Base-by-base conservation (phyloP, 805 yeast genomes). In the Myxozyma udenii region DNA sequence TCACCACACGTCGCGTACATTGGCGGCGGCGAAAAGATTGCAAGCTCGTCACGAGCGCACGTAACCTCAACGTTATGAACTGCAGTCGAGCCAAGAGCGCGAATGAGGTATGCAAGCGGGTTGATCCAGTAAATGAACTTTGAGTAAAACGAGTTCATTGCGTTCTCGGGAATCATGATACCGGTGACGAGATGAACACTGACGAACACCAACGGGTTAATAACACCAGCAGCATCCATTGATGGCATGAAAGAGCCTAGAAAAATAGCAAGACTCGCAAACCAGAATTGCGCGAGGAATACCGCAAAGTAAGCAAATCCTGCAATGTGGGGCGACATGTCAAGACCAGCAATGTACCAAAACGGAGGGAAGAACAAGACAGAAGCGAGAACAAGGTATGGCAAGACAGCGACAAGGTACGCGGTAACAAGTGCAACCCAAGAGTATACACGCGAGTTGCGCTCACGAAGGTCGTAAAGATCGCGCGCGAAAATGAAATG, bases 141-240 rank as follows among this genome's bases (percentile, higher is more conserved):
- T 3, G 24, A 71, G 89, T 90, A 83, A 74, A 86, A 86, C n/a
- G 87, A 80, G 26, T 85, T 85, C 72, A 71, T 55, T 28, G 68
- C 71, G 18, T 71, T 64, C 41, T 80, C 77, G 23, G 78, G 71
- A 14, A 78, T 80, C 71, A 86, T 71, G 40, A 84, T 87, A 75
- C 95, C 95, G 75, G 88, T 84, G 78, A 85, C 84, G 48, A 78
- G 77, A 69, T 86, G 71, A 36, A 79, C 72, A 74, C 83, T 68
- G 1, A 85, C 79, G 68, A 80, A 83, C 54, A 81, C 62, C 61
- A 84, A 62, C 33, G 78, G 71, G 0, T 79, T 76, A 49, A 81
- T 53, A 44, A 75, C 71, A 62, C 83, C 84, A 1, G 88, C 81
- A 2, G 66, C 62, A 55, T 62, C 59, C 61, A 60, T 61, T 65